Base-by-base conservation (phyloP, 2,329 filamentous ascomycete species). In the Hypoxylon sp. region DNA sequence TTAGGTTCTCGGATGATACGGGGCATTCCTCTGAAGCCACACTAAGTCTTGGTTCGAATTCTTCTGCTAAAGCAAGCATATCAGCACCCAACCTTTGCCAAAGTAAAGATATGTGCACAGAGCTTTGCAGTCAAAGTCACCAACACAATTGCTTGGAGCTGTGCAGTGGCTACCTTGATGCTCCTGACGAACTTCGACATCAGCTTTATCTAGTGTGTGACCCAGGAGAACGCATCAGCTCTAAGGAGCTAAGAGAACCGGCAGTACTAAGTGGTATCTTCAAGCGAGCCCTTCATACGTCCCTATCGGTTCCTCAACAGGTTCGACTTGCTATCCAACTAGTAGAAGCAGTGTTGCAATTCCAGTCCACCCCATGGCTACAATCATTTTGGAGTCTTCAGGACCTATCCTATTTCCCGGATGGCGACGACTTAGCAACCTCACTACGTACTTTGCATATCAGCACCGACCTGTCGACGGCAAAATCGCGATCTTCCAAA, bases 251-350 rank as follows among this genome's bases (percentile, higher is more conserved):
- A 22, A 10, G 39, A 11, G 39, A 44, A 3, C 39, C 39, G n/a
- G 39, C 17, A 22, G 39, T 44, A n/a, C 39, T 44, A 17, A 44
- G 39, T 19, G 17, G 39, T 22, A 44, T 44, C 17, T 44, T 44
- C 39, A 44, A 44, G 9, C 39, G 17, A 17, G 39, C 39, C 17
- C 39, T 44, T 11, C 39, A 44, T 11, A 44, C 39, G 8, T 50
- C 59, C 24, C 35, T 70, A 5, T 70, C 67, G 17, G 55, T 70
- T 2, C 51, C 64, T 5, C 19, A 67, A 1, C 67, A 70, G 14
- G 48, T 70, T 26, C 54, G 57, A 5, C 59, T 70, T 2, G 67
- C 67, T 3, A 22, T 67, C 1, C 57, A 60, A 2, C 46, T 70
- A 0, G 67, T 70, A 11, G 58, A 67, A 19, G 64, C 54, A 5